These are phyloP conservation scores for Ciborinia camelliae DNA, from an alignment of 2,329 filamentous ascomycete genomes.

Conservation along the genomic window DNA sequence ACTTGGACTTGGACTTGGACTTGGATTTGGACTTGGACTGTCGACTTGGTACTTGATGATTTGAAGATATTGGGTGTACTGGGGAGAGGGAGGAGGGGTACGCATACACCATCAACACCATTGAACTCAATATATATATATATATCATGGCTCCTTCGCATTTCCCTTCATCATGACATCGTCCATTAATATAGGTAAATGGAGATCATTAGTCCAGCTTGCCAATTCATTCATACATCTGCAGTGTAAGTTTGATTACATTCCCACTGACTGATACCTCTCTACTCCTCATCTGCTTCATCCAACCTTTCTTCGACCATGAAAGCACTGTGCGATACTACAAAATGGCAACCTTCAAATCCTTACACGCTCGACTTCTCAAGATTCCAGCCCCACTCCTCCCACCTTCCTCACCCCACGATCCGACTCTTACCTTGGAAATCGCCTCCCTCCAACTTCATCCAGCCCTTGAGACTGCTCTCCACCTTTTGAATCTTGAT, in stretches of 20 bases:
- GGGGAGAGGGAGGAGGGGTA: too few species aligned
- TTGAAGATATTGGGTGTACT: too few species aligned
- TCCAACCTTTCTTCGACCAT: neutral
- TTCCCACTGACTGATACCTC: neutral
- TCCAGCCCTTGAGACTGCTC: conserved; percentile 47
- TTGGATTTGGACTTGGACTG: too few species aligned
- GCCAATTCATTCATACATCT: neutral
- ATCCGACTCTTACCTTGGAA: conserved; percentile 24
- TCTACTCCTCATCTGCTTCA: neutral
- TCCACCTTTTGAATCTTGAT: conserved; percentile 52
- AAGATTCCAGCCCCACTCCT: conserved; percentile 30
- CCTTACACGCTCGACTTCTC: conserved; percentile 9
- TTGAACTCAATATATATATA: neutral
- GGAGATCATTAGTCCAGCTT: neutral
- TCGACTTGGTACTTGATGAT: too few species aligned
- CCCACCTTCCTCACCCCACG: conserved; percentile 26
- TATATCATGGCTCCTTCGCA: neutral
- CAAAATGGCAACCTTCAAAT: conserved; percentile 12
- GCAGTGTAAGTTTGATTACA: neutral
- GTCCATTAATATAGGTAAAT: neutral
- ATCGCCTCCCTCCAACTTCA: conserved; percentile 42
- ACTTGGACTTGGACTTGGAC: too few species aligned
- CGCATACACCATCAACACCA: too few species aligned
- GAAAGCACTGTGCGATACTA: neutral
- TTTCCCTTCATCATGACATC: neutral